A percentile compares a stretch with the other conserved stretches of the same genome.
Conservation (phyloP, 2,329 filamentous ascomycete species). For the Sordariomycetes sp. region DNA sequence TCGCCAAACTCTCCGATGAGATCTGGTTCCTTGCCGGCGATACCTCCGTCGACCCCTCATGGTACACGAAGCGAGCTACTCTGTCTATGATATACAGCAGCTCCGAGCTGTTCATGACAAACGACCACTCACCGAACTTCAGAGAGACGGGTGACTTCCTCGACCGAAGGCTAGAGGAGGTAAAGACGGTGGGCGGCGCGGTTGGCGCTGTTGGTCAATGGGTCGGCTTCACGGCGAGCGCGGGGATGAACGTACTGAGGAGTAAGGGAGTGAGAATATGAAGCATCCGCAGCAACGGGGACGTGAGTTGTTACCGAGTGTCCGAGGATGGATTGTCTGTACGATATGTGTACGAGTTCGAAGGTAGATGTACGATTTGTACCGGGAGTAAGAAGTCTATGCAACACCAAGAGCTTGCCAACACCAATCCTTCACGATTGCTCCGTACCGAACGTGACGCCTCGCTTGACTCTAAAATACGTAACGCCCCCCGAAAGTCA, state of each 20-base stretch:
- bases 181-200: slow-evolving; percentile 50
- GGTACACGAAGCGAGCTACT: slow-evolving; percentile 64
- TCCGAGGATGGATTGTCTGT: no score
- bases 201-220: slow-evolving; percentile 62
- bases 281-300: no score
- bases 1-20: slow-evolving; percentile 79
- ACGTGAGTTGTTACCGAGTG: no score
- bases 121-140: slow-evolving; percentile 67
- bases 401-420: no score
- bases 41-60: slow-evolving; percentile 68
- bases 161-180: slow-evolving; percentile 63
- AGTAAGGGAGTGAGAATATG: slow-evolving; percentile 81
- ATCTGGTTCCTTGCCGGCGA: slow-evolving; percentile 86
- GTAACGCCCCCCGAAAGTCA: no score
- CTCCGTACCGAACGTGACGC: no score
- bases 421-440: no score
- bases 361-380: no score
- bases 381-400: no score
- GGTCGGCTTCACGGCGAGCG: slow-evolving; percentile 71
- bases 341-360: no score
- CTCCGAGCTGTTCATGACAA: slow-evolving; percentile 89
- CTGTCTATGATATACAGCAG: slow-evolving; percentile 55
- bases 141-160: slow-evolving; percentile 73
- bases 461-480: no score
- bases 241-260: slow-evolving; percentile 71